Evolutionary conservation across 2,329 filamentous ascomycete species (phyloP).

Genomic region (Colletotrichum lentis): DNA sequence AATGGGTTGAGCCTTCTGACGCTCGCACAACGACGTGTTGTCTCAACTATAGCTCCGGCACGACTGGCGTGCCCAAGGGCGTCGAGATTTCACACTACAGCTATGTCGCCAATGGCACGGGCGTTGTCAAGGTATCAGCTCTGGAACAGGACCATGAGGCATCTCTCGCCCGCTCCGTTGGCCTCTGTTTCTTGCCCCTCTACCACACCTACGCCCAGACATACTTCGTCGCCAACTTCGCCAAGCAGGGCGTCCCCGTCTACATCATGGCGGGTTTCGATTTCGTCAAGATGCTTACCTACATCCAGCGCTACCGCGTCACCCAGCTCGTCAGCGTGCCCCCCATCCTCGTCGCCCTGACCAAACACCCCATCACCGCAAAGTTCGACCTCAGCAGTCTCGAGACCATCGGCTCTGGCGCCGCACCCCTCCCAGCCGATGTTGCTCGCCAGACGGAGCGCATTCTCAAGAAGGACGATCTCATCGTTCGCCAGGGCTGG

Average conservation of each 20-base stretch:
- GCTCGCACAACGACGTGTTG: slow-evolving; percentile 66
- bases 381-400: slow-evolving; percentile 75
- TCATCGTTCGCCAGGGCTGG: slow-evolving; percentile 73
- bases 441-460: slow-evolving; percentile 66
- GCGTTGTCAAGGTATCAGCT: slow-evolving; percentile 60
- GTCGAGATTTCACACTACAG: slow-evolving; percentile 83
- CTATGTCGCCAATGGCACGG: slow-evolving; percentile 74
- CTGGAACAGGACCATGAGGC: slow-evolving; percentile 59
- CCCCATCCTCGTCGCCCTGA: slow-evolving; percentile 76
- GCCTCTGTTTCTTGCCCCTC: slow-evolving; percentile 77
- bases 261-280: slow-evolving; percentile 85
- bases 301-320: slow-evolving; percentile 73
- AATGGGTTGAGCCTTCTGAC: slow-evolving; percentile 67
- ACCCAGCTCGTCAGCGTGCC: slow-evolving; percentile 74
- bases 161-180: slow-evolving; percentile 49
- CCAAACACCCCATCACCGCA: slow-evolving; percentile 72
- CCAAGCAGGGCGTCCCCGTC: slow-evolving; percentile 67
- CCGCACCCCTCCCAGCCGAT: slow-evolving; percentile 72
- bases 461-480: slow-evolving; percentile 45
- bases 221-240: slow-evolving; percentile 68
- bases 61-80: slow-evolving; percentile 84
- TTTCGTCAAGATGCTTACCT: slow-evolving; percentile 73
- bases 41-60: slow-evolving; percentile 82
- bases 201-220: slow-evolving; percentile 80
- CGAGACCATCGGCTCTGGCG: slow-evolving; percentile 67